Percentiles rank a stretch among this genome's conserved stretches.
Conservation (phyloP, 2,329 filamentous ascomycete species). For the Raffaelea arxii region DNA sequence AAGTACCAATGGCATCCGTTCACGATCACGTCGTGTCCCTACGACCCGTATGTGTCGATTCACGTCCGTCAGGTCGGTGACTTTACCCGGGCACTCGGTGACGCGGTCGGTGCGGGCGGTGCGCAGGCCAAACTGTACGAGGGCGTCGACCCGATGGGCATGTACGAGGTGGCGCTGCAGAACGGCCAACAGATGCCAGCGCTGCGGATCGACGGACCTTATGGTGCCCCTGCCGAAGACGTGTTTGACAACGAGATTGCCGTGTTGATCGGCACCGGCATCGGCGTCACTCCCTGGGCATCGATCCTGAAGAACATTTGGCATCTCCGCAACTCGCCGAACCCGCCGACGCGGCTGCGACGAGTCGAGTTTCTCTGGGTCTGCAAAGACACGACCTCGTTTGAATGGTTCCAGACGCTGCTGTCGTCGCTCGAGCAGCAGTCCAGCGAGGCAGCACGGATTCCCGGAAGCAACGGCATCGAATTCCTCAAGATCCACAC, state of each 20-base stretch:
- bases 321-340: conserved; percentile 83
- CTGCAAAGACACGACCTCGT: conserved; percentile 88
- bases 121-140: conserved; percentile 87
- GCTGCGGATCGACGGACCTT: conserved; percentile 88
- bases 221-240: conserved; percentile 93
- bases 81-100: conserved; percentile 88
- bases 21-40: conserved; percentile 96
- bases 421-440: conserved; percentile 85
- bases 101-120: conserved; percentile 83
- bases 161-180: conserved; percentile 94
- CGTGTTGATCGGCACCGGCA: conserved; percentile 76
- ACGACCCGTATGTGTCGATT: conserved; percentile 87
- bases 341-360: conserved; percentile 79
- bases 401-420: conserved; percentile 97
- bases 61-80: conserved; percentile 96
- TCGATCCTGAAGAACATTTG: conserved; percentile 94
- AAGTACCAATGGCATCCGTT: conserved; percentile 96
- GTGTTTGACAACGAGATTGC: conserved; percentile 92
- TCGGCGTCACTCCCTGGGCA: conserved; percentile 81
- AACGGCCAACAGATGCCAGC: conserved; percentile 88
- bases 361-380: conserved; percentile 99
- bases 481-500: conserved; percentile 98
- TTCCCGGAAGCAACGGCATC: conserved; percentile 55
- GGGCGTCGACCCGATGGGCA: conserved; percentile 80
- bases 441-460: conserved; percentile 57